Percentiles rank a stretch among this genome's conserved stretches.
Conservation (phyloP, 2,329 filamentous ascomycete genomes). For the Gremmenia infestans region DNA sequence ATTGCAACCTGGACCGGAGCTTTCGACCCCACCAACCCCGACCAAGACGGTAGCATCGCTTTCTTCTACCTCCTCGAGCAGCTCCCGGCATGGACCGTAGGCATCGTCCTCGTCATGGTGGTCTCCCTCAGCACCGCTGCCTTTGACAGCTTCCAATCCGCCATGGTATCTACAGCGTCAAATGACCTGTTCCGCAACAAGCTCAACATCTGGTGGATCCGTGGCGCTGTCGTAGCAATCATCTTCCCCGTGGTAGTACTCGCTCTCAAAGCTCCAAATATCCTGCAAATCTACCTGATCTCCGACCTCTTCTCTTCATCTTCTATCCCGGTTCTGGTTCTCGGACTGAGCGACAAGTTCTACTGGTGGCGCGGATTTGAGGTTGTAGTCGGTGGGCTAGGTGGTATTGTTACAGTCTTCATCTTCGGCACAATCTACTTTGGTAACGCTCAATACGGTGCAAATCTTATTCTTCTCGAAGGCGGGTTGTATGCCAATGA, state of each 20-base stretch:
- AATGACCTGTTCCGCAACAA: conserved; percentile 83
- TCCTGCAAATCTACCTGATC: conserved; percentile 79
- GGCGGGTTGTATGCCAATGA: conserved; percentile 70
- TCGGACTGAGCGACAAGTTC: conserved; percentile 61
- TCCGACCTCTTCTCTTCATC: conserved; percentile 74
- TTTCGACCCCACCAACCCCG: conserved; percentile 54
- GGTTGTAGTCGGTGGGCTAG: conserved; percentile 71
- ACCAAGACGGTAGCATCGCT: conserved; percentile 59
- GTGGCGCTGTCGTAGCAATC: conserved; percentile 61
- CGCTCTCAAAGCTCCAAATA: conserved; percentile 66
- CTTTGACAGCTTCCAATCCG: conserved; percentile 75
- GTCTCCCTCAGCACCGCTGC: conserved; percentile 70
- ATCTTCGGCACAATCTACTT: conserved; percentile 78
- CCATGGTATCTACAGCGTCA: conserved; percentile 79
- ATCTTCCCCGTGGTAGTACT: conserved; percentile 72
- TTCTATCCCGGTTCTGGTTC: conserved; percentile 66
- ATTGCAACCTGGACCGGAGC: conserved; percentile 75
- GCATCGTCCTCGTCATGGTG: conserved; percentile 76
- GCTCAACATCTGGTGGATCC: conserved; percentile 70
- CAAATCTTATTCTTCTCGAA: conserved; percentile 64
- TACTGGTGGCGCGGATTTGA: conserved; percentile 80
- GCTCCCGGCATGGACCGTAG: conserved; percentile 76
- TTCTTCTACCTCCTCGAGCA: conserved; percentile 71
- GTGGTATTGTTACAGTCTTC: conserved; percentile 74
- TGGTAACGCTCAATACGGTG: conserved; percentile 57